phyloP scores from a whole-genome alignment of 768 basidiomycete species.

The Collybia sp. region DNA sequence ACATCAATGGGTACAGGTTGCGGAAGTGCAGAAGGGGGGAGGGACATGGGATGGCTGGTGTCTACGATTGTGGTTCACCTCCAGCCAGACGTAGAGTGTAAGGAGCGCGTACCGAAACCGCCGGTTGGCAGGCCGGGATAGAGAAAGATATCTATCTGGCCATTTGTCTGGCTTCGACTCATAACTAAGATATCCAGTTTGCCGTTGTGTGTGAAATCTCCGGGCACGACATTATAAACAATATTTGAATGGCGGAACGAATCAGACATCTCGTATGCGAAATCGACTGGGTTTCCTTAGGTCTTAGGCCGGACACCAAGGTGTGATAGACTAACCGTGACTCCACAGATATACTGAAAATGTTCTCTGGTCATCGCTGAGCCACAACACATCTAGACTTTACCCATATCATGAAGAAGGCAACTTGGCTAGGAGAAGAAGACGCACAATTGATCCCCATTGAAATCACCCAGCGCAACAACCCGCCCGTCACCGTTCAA shows the following conservation, averaged over 20 bases:
- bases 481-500: slow-evolving; percentile 68
- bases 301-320: slow-evolving; percentile 1
- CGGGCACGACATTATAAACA: slow-evolving; percentile 83
- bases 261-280: slow-evolving; percentile 44
- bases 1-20: slow-evolving; percentile 89
- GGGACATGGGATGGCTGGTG: slow-evolving; percentile 35
- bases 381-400: slow-evolving; percentile 79
- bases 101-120: slow-evolving; percentile 54
- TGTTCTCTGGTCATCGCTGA: slow-evolving; percentile 72
- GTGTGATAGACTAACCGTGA: slow-evolving; percentile 46
- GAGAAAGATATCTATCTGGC: slow-evolving; percentile 60
- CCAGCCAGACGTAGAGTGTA: not conserved
- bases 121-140: slow-evolving; percentile 61
- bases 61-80: slow-evolving; percentile 21
- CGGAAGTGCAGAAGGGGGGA: slow-evolving; percentile 61
- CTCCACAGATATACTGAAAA: slow-evolving; percentile 80
- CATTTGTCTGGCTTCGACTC: slow-evolving; percentile 48
- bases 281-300: slow-evolving; percentile 39
- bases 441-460: slow-evolving; percentile 91
- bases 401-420: slow-evolving; percentile 3
- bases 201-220: slow-evolving; percentile 92
- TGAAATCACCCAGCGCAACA: slow-evolving; percentile 91
- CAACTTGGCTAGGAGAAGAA: not conserved
- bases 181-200: slow-evolving; percentile 88
- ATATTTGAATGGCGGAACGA: slow-evolving; percentile 50